phyloP scores from a whole-genome alignment of 208 protist species.

The Trypanosoma melophagium region DNA sequence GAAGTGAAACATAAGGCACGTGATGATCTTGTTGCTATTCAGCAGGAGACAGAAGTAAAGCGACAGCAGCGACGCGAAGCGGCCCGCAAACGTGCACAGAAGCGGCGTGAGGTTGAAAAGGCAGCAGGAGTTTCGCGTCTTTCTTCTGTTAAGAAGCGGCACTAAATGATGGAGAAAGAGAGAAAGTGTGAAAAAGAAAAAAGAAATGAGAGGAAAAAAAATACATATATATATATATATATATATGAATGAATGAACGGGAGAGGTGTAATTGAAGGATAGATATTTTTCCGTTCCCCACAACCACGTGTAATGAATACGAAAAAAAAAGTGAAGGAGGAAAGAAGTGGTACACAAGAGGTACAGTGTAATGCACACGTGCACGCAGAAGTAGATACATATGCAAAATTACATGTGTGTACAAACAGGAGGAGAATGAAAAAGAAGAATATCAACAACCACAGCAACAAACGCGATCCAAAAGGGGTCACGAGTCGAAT shows the following conservation, averaged over 20 bases:
- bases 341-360: slow-evolving; percentile 1
- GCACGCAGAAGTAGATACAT: too few relatives aligned
- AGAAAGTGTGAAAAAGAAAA: slow-evolving; percentile 2
- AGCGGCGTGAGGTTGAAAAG: slow-evolving; percentile 63
- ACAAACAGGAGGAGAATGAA: too few relatives aligned
- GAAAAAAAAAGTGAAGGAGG: background rate
- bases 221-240: slow-evolving; percentile 12
- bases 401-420: too few relatives aligned
- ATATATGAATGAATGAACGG: slow-evolving; percentile 1
- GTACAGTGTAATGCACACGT: too few relatives aligned
- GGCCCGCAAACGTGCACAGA: slow-evolving; percentile 67
- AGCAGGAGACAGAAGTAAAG: slow-evolving; percentile 78
- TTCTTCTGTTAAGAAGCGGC: slow-evolving; percentile 62
- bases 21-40: slow-evolving; percentile 74
- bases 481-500: slow-evolving; percentile 6
- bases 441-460: too few relatives aligned
- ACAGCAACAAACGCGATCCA: background rate
- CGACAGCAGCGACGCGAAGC: slow-evolving; percentile 71
- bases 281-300: too few relatives aligned
- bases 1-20: slow-evolving; percentile 83
- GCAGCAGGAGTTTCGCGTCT: slow-evolving; percentile 39
- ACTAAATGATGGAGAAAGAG: background rate
- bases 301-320: background rate
- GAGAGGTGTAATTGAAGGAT: background rate
- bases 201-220: slow-evolving; percentile 4